Base-by-base conservation (phyloP, 2,329 filamentous ascomycete species). In the Penicillium crustosum region DNA sequence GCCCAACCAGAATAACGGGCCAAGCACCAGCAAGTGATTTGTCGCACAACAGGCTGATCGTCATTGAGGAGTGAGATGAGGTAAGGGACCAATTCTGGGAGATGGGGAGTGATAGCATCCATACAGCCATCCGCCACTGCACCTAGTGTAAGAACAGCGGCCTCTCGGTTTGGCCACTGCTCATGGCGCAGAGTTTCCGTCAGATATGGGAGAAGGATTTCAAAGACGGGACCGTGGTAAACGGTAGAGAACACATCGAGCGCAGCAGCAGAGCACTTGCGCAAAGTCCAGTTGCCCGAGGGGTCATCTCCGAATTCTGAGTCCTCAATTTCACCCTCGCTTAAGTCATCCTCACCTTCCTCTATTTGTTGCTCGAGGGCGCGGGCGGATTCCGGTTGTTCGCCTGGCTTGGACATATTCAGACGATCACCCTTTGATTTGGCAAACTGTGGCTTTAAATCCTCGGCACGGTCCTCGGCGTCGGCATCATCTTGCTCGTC, bases 21-120 rank as follows among this genome's bases (percentile, higher is more conserved):
- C 23, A 99, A 83, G 6, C 94, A 95, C 94, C 94, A 99, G 76
- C 94, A 99, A 25, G 93, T 97, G 65, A 99, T 99, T 72, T 96
- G 91, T 61, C 94, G 85, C 38, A 99, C 93, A 15, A 97, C 89
- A 15, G 94, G 91, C 75, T 97, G 92, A 1, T 83, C 72, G 70
- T 99, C 94, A 57, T 89, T 85, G 36, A 99, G 82, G 0, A 97
- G 83, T 8, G 89, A 89, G 65, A 97, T 89, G 48, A 99, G 84
- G 73, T 96, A 99, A 1, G 91, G 90, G 2, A 97, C 87, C 41
- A 99, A 82, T 71, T 96, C 89, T 2, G 91, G 92, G 31, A 99
- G 84, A 75, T 97, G 93, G 52, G 93, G 94, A 47, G 88, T 88
- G 52, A 99, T 92, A 21, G 90, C 90, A 49, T 89, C 85, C 81